Base-by-base conservation (phyloP, 306 rosid species). In the Vigna unguiculata region DNA sequence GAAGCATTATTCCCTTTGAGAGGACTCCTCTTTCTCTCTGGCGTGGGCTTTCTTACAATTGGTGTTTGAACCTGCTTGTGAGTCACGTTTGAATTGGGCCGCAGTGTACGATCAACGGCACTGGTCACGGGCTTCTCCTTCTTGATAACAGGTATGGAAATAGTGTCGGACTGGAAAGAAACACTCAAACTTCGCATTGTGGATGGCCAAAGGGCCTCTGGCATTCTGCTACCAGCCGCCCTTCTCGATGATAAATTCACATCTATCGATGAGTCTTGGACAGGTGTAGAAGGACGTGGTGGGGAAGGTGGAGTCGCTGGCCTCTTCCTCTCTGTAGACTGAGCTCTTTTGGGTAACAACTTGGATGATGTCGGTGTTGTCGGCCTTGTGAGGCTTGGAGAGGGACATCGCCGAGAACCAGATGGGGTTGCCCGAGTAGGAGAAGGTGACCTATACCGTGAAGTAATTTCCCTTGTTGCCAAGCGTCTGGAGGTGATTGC, bases 111-210 rank as follows among this genome's bases (percentile, higher is more conserved):
- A 63, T 96, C 97, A 67, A 83, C 80, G 74, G 93, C 88, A 86
- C 65, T 84, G 11, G 79, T 63, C 43, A 80, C 85, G 19, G 97
- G 89, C 85, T 88, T 96, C 80, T 91, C 99, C 88, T 96, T 96
- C 90, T 89, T 92, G 78, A 90, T 85, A 21, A 91, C 91, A 41
- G 99, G 98, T 73, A 92, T 87, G 16, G 98, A 96, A 82, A 96
- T 87, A 69, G 89, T 24, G 80, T 93, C 99, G 3, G 99, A 86
- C 85, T 96, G 99, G 70, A 96, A 96, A 30, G 99, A 96, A 73
- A 93, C 99, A 5, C 97, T 93, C 93, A 96, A 88, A 76, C 98
- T 96, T 24, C 99, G 82, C 99, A 92, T 96, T 20, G 97, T 96
- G 71, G 99, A 91, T 36, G 99, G 99, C 99, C 98, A 96, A 74